phyloP scores from a whole-genome alignment of 306 rosid species.

The Mimosa bimucronata region DNA sequence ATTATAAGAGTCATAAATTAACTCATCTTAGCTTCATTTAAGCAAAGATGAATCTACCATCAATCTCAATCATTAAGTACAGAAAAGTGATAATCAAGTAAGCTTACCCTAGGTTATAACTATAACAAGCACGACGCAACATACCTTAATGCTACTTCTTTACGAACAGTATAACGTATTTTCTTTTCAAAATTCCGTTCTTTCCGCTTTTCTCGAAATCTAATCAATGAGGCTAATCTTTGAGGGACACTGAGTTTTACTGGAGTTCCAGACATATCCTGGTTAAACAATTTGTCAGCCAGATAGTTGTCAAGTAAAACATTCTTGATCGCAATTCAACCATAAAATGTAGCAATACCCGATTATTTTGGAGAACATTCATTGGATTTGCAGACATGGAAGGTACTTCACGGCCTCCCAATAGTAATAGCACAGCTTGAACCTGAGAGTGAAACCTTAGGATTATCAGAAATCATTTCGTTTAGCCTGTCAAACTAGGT shows the following conservation, averaged over 20 bases:
- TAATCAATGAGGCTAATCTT: constrained; percentile 73
- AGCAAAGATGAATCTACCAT: neutral
- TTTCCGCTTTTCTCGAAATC: constrained; percentile 84
- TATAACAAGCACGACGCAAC: constrained; percentile 38
- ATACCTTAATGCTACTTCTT: constrained; percentile 83
- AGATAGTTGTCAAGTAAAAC: constrained; percentile 42
- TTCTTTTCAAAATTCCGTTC: constrained; percentile 83
- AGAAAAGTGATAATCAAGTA: neutral
- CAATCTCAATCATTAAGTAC: constrained; percentile 22
- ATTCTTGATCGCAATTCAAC: constrained; percentile 37
- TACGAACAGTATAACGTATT: constrained; percentile 79
- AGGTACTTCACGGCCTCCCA: constrained; percentile 71
- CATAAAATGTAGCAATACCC: constrained; percentile 50
- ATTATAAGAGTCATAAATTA: neutral
- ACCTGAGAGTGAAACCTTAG: constrained; percentile 56
- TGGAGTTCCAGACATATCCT: constrained; percentile 63
- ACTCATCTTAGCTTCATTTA: neutral
- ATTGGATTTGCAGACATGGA: constrained; percentile 48
- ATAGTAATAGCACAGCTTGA: constrained; percentile 71
- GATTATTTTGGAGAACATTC: constrained; percentile 48
- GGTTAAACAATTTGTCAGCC: constrained; percentile 54
- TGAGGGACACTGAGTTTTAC: constrained; percentile 67
- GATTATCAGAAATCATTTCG: constrained; percentile 35
- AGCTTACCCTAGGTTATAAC: constrained; percentile 29
- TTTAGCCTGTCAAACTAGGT: constrained; percentile 17